Evolutionary conservation across 2,329 filamentous ascomycete genomes (phyloP), one percentile per base, ranked within the genome.

Genomic region (Aureobasidium sp.): DNA sequence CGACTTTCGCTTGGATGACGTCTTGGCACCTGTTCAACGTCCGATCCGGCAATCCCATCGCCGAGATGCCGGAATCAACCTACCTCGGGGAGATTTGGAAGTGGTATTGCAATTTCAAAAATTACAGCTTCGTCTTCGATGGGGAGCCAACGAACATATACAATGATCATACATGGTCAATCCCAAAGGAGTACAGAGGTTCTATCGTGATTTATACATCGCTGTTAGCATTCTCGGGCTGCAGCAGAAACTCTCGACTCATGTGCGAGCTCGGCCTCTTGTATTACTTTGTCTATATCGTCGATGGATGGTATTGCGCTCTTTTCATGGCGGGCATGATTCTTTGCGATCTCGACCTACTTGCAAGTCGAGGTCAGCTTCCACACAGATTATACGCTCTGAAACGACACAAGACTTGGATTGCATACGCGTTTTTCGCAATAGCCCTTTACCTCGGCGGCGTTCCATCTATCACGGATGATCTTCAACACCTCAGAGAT

Each of bases 121-220:
- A 87, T 71, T 88, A 86, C 74, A 88, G 81, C 72, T 89, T 86
- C 69, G 70, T 87, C 43, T 89, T 84, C 73, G 81, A 82, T 46
- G 82, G 81, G 1, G 74, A 80, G 10, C 80, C 82, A 12, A 86
- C 83, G 77, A 78, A 85, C 61, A 73, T 74, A 13, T 84, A 84
- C 73, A 84, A 86, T 66, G 78, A 77, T 32, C 85, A 87, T 65
- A 69, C 82, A 2, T 87, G 84, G 84, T 86, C 81, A 0, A 87
- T 88, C 59, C 84, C 85, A 0, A 74, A 84, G 24, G 85, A 88
- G 69, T 81, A 86, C 72, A 76, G 79, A 66, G 86, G 87, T 12
- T 89, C 86, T 1, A 78, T 89, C 59, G 75, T 85, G 65, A 74
- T 87, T 59, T 89, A 86, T 70, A 84, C 81, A 0, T 71, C 80